Base-by-base conservation (phyloP, 768 basidiomycete genomes). In the Sporobolomyces roseus region DNA sequence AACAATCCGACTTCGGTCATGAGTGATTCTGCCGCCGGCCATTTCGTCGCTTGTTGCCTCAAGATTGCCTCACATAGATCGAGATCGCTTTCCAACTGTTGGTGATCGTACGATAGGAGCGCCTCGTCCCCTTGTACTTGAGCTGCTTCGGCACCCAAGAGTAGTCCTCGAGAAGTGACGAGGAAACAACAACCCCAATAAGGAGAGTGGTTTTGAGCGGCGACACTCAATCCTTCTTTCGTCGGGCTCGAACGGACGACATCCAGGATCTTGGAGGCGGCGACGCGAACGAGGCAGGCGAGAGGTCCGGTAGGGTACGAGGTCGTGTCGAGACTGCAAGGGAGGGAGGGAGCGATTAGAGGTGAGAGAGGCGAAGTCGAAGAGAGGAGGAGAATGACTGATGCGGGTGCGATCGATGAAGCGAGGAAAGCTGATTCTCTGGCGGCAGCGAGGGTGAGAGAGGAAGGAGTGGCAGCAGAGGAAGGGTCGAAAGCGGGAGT, bases 401-500 rank as follows among this genome's bases (percentile, higher is more conserved):
- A 27, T 2, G 66, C 60, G 21, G 53, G 54, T 17, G 66, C 48
- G 48, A 68, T 50, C 36, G 61, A 48, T 1, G 61, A 23, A 17
- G 48, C 46, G 17, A 56, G 33, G 61, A 68, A 58, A 5, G 59
- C 51, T 16, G 61, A 30, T 16, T 51, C 43, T 35, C 66, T 52
- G 30, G 41, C 23, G 17, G 66, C 66, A 21, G 53, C 58, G 23
- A 53, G 3, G 9, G 10, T 23, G 49, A 50, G 48, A 23, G 23
- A 3, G 4, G 29, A 21, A 6, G 52, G 27, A 1, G 33, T 35
- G n/a, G n/a, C 13, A 27, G 63, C 45, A 25, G 43, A 64, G 81
- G 2, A 84, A 74, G 0, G 81, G 80, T 32, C 86, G 71, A 35
- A 88, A 80, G 6, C 83, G 84, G 8, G 83, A 85, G 4, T 87